A percentile compares a stretch with the other conserved stretches of the same genome.
phyloP scores from a whole-genome alignment of 768 basidiomycete species.

The Suillus decipiens region DNA sequence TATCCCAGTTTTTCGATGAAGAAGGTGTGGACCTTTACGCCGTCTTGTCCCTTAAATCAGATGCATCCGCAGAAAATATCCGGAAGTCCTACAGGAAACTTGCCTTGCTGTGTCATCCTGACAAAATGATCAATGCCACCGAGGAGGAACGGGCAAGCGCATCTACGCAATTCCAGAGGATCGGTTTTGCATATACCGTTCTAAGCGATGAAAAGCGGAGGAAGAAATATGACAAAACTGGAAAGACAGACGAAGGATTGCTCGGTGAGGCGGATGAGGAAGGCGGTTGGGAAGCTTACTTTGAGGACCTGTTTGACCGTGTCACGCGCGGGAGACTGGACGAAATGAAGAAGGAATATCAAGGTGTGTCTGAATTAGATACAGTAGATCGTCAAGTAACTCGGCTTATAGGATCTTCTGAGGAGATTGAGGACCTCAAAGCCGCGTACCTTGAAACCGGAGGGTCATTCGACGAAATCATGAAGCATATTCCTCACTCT shows the following conservation, averaged over 20 bases:
- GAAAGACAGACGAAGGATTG: conserved; percentile 80
- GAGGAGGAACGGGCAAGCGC: conserved; percentile 66
- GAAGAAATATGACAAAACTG: conserved; percentile 81
- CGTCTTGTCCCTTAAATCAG: conserved; percentile 59
- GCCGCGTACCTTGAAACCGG: conserved; percentile 67
- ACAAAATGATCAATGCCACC: conserved; percentile 72
- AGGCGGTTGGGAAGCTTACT: conserved; percentile 92
- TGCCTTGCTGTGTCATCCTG: conserved; percentile 85
- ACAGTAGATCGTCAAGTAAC: not conserved
- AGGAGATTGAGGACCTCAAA: conserved; percentile 82
- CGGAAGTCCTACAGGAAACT: conserved; percentile 83
- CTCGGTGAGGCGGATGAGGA: conserved; percentile 72
- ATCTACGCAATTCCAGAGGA: conserved; percentile 83
- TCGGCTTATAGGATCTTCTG: conserved; percentile 66
- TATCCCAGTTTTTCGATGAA: too few species aligned
- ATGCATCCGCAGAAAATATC: conserved; percentile 66
- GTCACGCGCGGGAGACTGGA: conserved; percentile 87
- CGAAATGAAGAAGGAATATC: conserved; percentile 92
- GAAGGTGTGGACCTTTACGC: too few species aligned
- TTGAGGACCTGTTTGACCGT: conserved; percentile 84
- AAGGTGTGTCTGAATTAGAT: conserved; percentile 53
- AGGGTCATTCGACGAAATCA: conserved; percentile 80
- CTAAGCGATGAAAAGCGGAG: conserved; percentile 77
- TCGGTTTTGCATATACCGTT: conserved; percentile 93
- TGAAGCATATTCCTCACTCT: conserved; percentile 86